These are phyloP conservation scores for Penicillium brevicompactum DNA, from an alignment of 2,329 filamentous ascomycete genomes.

Conservation along the genomic window DNA sequence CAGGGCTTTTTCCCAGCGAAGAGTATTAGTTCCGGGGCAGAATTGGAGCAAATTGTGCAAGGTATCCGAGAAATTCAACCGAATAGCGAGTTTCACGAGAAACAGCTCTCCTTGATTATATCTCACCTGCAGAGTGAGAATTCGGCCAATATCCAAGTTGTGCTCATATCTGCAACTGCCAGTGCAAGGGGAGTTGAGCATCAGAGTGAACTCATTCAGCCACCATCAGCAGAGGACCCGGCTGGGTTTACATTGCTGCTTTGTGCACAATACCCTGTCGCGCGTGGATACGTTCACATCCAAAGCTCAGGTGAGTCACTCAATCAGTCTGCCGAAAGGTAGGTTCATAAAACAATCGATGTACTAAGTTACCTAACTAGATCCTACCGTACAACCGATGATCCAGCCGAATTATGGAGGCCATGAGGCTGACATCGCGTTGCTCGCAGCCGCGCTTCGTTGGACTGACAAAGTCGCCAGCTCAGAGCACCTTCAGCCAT, in stretches of 20 bases:
- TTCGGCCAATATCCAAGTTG: conserved; percentile 18
- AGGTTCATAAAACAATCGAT: neutral
- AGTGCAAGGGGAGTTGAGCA: conserved; percentile 10
- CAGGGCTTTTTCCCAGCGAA: conserved; percentile 19
- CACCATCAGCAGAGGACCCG: conserved; percentile 3
- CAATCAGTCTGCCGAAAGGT: neutral
- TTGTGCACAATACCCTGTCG: conserved; percentile 22
- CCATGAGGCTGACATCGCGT: conserved; percentile 17
- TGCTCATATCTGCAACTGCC: conserved; percentile 9
- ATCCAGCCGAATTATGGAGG: conserved; percentile 22
- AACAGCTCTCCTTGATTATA: conserved; percentile 15
- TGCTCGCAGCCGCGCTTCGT: conserved; percentile 20
- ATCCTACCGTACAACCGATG: conserved; percentile 15
- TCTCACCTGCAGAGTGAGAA: conserved; percentile 10
- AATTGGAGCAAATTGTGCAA: conserved; percentile 13
- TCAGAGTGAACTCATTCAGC: conserved; percentile 9
- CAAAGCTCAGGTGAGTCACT: conserved; percentile 8
- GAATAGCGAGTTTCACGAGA: conserved; percentile 14
- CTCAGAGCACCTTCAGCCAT: conserved; percentile 8
- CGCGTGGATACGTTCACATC: conserved; percentile 26
- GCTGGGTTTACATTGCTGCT: conserved; percentile 14
- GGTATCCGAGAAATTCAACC: conserved; percentile 18
- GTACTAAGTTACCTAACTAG: neutral
- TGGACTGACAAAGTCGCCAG: conserved; percentile 18
- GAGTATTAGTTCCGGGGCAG: conserved; percentile 9